Conservation (phyloP, 2,329 filamentous ascomycete species). For the Aspergillus terreus region DNA sequence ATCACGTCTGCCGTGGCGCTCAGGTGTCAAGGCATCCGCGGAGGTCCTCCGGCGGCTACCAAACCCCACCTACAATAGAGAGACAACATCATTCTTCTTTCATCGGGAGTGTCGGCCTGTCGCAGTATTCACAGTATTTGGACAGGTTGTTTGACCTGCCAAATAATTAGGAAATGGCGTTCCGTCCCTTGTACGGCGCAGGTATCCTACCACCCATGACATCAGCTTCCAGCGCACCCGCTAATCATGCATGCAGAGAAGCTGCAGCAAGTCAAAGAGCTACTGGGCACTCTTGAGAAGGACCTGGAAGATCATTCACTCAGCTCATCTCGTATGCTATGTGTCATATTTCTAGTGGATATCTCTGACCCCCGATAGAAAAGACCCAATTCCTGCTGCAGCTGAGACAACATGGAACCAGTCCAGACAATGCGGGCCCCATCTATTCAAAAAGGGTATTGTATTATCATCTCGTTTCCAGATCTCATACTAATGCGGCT, state of each 20-base stretch:
- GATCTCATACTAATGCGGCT: not conserved
- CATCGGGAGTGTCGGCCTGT: no score
- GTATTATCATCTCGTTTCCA: conserved; percentile 5
- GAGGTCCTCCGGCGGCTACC: not conserved
- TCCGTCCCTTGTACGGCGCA: conserved; percentile 21
- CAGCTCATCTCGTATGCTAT: conserved; percentile 51
- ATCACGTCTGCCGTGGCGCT: conserved; percentile 23
- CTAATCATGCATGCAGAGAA: conserved; percentile 51
- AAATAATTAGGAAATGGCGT: conserved; percentile 17
- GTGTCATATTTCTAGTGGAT: not conserved
- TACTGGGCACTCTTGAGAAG: conserved; percentile 59
- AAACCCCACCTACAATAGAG: not conserved
- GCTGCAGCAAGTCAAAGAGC: conserved; percentile 61
- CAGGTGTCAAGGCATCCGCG: not conserved
- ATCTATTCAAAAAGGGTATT: conserved; percentile 76
- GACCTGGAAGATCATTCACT: conserved; percentile 62
- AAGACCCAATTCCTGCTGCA: conserved; percentile 49
- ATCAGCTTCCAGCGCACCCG: not conserved
- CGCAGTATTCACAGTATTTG: no score
- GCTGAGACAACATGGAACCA: conserved; percentile 75
- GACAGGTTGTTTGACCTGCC: no score
- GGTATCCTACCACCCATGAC: conserved; percentile 16
- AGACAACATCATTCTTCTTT: no score
- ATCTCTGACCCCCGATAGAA: conserved; percentile 22
- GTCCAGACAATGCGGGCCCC: conserved; percentile 67